Percentiles rank a stretch among this genome's conserved stretches.
phyloP scores from a whole-genome alignment of 768 basidiomycete species.

The Paxillus rubicundulus region DNA sequence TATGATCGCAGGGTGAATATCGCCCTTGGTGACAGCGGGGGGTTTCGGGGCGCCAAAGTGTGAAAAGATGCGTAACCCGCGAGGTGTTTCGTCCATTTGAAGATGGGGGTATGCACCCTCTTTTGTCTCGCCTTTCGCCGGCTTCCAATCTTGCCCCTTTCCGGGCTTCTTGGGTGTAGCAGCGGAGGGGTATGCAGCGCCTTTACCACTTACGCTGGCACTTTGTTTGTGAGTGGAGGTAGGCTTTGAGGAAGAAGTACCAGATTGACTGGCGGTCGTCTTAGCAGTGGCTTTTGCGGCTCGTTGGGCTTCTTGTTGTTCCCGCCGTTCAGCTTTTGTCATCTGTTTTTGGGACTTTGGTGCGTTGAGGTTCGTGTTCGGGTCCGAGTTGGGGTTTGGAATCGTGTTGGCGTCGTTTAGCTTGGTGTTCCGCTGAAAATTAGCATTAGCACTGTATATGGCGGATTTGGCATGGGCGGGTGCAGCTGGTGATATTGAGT shows the following conservation, averaged over 20 bases:
- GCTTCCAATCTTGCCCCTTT: conserved; percentile 18
- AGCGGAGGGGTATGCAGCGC: conserved; percentile 9
- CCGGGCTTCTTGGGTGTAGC: conserved; percentile 26
- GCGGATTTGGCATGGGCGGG: neutral
- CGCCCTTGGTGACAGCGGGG: conserved; percentile 58
- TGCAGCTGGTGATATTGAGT: neutral
- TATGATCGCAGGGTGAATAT: conserved; percentile 88
- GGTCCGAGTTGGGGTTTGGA: conserved; percentile 8
- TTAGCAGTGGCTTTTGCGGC: conserved; percentile 66
- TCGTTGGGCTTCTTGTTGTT: conserved; percentile 75
- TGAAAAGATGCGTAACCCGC: conserved; percentile 78
- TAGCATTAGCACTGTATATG: neutral
- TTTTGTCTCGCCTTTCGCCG: conserved; percentile 24
- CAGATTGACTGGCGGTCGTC: conserved; percentile 25
- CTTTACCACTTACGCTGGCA: conserved; percentile 21
- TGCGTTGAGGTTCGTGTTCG: conserved; percentile 3
- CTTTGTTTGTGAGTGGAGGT: conserved; percentile 29
- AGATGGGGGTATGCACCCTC: conserved; percentile 27
- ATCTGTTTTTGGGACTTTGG: conserved; percentile 62
- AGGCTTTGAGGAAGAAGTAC: conserved; percentile 21
- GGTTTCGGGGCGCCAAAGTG: conserved; percentile 79
- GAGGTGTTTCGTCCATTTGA: conserved; percentile 38
- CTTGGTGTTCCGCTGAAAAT: neutral
- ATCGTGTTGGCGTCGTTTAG: neutral
- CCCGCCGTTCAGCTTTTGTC: conserved; percentile 78